Base-by-base conservation (phyloP, 2,329 filamentous ascomycete genomes). In the Coleophoma eucalyptorum region DNA sequence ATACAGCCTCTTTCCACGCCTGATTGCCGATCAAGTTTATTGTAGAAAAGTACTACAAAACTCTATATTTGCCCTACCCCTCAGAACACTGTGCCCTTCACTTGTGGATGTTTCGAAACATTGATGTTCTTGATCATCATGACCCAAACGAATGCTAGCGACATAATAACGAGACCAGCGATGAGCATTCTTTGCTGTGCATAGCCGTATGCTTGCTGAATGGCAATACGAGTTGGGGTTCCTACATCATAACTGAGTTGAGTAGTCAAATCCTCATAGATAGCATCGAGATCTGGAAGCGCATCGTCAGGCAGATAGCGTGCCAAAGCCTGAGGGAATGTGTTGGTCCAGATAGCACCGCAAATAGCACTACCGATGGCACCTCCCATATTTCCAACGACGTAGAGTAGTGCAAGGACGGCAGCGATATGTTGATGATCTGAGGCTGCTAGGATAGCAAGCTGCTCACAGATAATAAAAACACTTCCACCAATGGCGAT, bases 271-370 rank as follows among this genome's bases (percentile, higher is more conserved):
- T 76, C 73, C 6, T 73, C 72, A 52, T 83, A 84, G 43, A 87
- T 80, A 18, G 63, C 62, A 4, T 62, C 67, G 0, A 74, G 58
- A 47, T 78, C 72, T 63, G 54, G 0, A n/a, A n/a, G 62, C 65
- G 1, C 56, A 55, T 6, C n/a, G n/a, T 53, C 62, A 0, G 83
- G 83, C 1, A 87, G 72, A 54, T 78, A 77, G 33, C 64, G 55
- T 26, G 61, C 58, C 4, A 87, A 71, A 13, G 78, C 78, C 31
- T 68, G 65, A 2, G 75, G 75, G 60, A 88, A 80, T 1, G 78
- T 76, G 55, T 78, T 75, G 0, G 79, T 81, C 84, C 84, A 88
- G 56, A 89, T 80, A 12, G 83, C 81, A 0, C 77, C 77, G 2
- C 83, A 79, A 46, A 88, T 76, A 13, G 83, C 76, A 3, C 74